Percentiles rank a stretch among this genome's conserved stretches.
These are phyloP conservation scores for Scheffersomyces quercinus DNA, from an alignment of 1,139 yeast genomes.

Conservation along the genomic window DNA sequence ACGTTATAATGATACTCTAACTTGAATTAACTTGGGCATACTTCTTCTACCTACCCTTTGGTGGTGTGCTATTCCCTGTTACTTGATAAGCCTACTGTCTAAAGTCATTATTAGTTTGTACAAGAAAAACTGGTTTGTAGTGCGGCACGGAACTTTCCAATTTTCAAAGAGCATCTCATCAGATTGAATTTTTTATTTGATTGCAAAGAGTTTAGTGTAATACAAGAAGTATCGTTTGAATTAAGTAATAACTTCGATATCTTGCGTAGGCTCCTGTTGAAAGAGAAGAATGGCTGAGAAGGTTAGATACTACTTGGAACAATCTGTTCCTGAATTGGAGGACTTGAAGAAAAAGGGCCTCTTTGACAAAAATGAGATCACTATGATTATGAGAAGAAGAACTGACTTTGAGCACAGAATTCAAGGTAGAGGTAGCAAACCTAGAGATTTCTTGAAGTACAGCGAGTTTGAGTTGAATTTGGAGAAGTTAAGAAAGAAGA, in stretches of 20 bases:
- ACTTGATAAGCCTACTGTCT: too few species aligned
- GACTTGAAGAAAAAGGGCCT: conserved; percentile 81
- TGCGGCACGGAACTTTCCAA: too few species aligned
- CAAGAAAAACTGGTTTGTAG: too few species aligned
- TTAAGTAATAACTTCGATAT: too few species aligned
- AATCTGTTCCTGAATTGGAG: conserved; percentile 88
- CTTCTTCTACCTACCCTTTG: too few species aligned
- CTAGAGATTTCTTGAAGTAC: conserved; percentile 77
- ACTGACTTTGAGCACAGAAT: conserved; percentile 95
- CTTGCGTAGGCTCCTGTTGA: not conserved
- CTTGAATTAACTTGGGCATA: too few species aligned
- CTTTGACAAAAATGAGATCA: conserved; percentile 77
- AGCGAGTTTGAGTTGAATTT: conserved; percentile 80
- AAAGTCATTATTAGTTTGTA: too few species aligned
- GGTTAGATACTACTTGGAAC: conserved; percentile 75
- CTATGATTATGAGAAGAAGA: conserved; percentile 85
- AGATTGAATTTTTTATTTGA: too few species aligned
- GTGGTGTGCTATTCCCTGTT: too few species aligned
- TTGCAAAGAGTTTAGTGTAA: too few species aligned
- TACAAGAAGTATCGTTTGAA: too few species aligned
- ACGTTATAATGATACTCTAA: too few species aligned
- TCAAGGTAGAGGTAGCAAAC: conserved; percentile 77
- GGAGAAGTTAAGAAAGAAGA: conserved; percentile 73
- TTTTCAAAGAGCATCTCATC: conserved; percentile 1
- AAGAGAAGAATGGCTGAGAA: conserved; percentile 60